Percentiles rank a stretch among this genome's conserved stretches.
Conservation (phyloP, 2,329 filamentous ascomycete species). For the Stromatinia cepivora region DNA sequence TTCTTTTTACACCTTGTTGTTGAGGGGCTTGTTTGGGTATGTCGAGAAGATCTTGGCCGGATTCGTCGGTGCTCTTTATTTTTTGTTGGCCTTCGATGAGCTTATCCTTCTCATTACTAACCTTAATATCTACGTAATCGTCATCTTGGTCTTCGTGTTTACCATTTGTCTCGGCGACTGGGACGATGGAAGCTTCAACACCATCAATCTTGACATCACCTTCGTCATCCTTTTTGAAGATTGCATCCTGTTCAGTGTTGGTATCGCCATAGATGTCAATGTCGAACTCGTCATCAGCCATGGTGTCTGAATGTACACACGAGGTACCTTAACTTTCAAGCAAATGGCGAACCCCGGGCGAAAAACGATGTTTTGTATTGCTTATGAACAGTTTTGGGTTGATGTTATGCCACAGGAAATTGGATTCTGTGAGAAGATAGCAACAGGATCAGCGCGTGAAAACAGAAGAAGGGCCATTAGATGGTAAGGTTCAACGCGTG, state of each 20-base stretch:
- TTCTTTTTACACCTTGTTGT: constrained; percentile 60
- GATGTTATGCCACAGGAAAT: constrained; percentile 34
- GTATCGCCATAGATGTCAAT: constrained; percentile 71
- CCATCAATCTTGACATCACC: constrained; percentile 44
- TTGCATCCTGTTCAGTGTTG: constrained; percentile 47
- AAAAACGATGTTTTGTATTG: constrained; percentile 35
- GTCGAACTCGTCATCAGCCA: constrained; percentile 72
- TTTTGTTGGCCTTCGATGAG: constrained; percentile 44
- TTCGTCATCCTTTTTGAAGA: constrained; percentile 42
- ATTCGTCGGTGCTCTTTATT: constrained; percentile 46
- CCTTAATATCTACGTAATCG: constrained; percentile 46
- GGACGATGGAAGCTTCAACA: constrained; percentile 33
- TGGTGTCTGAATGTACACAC: constrained; percentile 39
- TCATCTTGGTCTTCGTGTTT: constrained; percentile 44
- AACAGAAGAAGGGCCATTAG: constrained; percentile 27
- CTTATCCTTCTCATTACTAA: constrained; percentile 41
- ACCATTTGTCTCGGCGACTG: constrained; percentile 33
- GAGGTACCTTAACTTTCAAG: constrained; percentile 17
- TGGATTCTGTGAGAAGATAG: constrained; percentile 38
- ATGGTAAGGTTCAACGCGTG: constrained; percentile 25
- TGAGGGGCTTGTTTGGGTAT: constrained; percentile 44
- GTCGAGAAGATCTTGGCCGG: constrained; percentile 40
- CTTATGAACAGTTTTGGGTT: constrained; percentile 31
- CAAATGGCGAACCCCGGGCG: constrained; percentile 1
- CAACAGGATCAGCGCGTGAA: constrained; percentile 40